Conservation (phyloP, 306 rosid genomes). For the Bauhinia variegata region DNA sequence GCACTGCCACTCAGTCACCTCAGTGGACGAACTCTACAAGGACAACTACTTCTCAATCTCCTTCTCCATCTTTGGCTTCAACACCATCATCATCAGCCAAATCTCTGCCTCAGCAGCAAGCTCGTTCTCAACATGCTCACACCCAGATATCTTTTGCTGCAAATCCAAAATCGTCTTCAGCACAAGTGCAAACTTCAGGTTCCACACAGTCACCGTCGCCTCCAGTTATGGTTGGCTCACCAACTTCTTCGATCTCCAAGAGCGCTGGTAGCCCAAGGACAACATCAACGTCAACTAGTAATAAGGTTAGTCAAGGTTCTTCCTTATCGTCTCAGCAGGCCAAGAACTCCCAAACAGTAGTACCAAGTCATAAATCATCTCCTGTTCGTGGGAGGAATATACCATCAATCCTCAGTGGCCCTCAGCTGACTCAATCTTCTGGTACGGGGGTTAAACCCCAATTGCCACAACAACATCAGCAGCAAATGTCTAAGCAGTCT, state of each 20-base stretch:
- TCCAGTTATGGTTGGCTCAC: conserved; percentile 78
- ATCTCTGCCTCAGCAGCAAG: conserved; percentile 68
- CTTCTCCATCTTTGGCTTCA: conserved; percentile 65
- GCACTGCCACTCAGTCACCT: conserved; percentile 73
- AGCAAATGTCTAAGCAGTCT: conserved; percentile 61
- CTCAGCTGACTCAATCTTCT: conserved; percentile 61
- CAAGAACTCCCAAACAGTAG: conserved; percentile 54
- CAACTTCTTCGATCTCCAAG: conserved; percentile 79
- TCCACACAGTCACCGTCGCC: conserved; percentile 79
- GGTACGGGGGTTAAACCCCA: conserved; percentile 57
- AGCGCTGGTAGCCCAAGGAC: conserved; percentile 93
- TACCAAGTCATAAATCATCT: conserved; percentile 71
- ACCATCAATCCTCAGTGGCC: conserved; percentile 71
- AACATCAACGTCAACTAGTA: conserved; percentile 57
- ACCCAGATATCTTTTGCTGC: conserved; percentile 86
- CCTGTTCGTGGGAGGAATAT: conserved; percentile 81
- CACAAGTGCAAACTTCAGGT: conserved; percentile 63
- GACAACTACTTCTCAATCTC: conserved; percentile 56
- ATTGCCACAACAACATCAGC: conserved; percentile 59
- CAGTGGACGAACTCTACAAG: conserved; percentile 86
- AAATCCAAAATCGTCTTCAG: conserved; percentile 63
- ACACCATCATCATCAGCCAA: conserved; percentile 65
- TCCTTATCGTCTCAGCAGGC: conserved; percentile 73
- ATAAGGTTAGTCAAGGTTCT: conserved; percentile 68
- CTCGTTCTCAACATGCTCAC: conserved; percentile 68